Evolutionary conservation across 257 asterid genomes (phyloP).

Genomic region (Solanum pinnatisectum): DNA sequence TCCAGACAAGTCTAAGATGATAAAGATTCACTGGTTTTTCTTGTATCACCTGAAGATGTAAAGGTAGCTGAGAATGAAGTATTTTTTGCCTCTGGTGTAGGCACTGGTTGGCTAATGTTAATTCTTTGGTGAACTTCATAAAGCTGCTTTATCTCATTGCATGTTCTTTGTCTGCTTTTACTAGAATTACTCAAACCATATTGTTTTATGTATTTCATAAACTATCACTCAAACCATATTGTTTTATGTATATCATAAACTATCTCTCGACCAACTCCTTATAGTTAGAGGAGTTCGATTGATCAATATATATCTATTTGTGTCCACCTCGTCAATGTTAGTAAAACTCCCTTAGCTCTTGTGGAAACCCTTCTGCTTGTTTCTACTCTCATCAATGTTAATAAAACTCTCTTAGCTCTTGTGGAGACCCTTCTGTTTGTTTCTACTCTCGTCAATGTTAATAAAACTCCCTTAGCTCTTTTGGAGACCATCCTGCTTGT

Average conservation of each 20-base stretch:
- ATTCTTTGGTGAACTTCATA: slow-evolving; percentile 37
- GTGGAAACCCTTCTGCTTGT: background rate
- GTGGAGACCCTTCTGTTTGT: background rate
- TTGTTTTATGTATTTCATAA: background rate
- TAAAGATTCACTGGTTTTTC: slow-evolving; percentile 83
- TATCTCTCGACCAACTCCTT: background rate
- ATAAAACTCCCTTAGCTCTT: background rate
- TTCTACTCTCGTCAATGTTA: background rate
- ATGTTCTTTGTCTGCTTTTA: background rate
- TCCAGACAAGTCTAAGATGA: slow-evolving; percentile 22
- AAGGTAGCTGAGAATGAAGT: slow-evolving; percentile 44
- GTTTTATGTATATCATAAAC: background rate
- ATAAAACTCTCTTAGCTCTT: background rate
- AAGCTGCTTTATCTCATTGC: background rate
- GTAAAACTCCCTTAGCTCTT: background rate
- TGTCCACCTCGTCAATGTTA: background rate
- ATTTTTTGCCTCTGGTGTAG: slow-evolving; percentile 72
- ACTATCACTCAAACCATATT: background rate
- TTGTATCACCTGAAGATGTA: slow-evolving; percentile 25
- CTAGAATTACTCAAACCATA: background rate
- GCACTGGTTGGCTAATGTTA: slow-evolving; percentile 43
- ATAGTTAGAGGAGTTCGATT: background rate
- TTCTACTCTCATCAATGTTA: background rate
- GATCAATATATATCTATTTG: background rate
- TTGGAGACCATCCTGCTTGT: background rate